Percentiles rank a stretch among this genome's conserved stretches.
Evolutionary conservation across 2,329 filamentous ascomycete genomes (phyloP).

Genomic region (Colletotrichum kahawae): DNA sequence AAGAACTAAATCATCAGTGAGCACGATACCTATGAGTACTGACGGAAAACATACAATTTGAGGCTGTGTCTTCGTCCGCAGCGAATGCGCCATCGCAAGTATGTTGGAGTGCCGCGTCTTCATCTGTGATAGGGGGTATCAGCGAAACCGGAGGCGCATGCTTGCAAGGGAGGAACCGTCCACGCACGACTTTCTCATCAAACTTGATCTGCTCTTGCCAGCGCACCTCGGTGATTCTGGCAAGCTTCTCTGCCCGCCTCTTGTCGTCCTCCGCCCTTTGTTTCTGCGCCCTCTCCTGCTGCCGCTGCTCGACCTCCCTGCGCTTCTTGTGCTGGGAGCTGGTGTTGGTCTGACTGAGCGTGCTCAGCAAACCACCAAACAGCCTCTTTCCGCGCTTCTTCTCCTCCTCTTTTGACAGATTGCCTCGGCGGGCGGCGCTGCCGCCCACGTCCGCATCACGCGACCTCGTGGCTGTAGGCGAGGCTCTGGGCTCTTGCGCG

Average conservation of each 20-base stretch:
- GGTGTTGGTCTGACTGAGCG: conserved; percentile 74
- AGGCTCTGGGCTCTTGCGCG: not conserved
- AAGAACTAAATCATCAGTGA: conserved; percentile 70
- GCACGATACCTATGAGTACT: not conserved
- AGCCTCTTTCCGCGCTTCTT: conserved; percentile 83
- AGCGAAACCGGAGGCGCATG: conserved; percentile 23
- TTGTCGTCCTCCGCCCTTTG: conserved; percentile 77
- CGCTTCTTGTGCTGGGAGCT: conserved; percentile 70
- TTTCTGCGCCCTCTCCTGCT: conserved; percentile 76
- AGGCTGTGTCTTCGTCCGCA: conserved; percentile 75
- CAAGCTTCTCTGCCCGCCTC: conserved; percentile 67
- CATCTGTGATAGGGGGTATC: conserved; percentile 61
- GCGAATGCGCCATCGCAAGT: conserved; percentile 72
- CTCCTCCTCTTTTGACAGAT: conserved; percentile 63
- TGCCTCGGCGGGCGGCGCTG: conserved; percentile 38
- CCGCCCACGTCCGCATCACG: conserved; percentile 10
- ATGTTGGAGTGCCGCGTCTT: conserved; percentile 74
- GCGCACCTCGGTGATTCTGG: conserved; percentile 65
- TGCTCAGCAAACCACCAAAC: conserved; percentile 82
- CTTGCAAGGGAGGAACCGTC: not conserved
- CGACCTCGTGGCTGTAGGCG: not conserved
- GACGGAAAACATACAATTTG: conserved; percentile 66
- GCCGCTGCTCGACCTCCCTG: conserved; percentile 81
- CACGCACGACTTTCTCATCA: conserved; percentile 76
- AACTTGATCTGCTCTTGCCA: conserved; percentile 74